phyloP scores from a whole-genome alignment of 2,329 filamentous ascomycete genomes.

The Fusarium begoniae region DNA sequence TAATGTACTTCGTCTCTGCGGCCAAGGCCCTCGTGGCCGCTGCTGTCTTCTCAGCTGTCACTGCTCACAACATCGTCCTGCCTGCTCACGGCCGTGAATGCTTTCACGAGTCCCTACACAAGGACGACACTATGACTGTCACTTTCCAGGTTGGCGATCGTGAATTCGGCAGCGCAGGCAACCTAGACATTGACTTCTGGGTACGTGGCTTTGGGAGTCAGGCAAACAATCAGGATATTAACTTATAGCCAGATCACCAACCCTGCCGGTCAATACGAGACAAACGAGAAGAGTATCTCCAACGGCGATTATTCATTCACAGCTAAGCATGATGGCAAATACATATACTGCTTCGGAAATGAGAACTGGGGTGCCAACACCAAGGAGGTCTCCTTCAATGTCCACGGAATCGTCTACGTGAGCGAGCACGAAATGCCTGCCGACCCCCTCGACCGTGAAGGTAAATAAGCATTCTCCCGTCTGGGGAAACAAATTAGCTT shows the following conservation, averaged over 20 bases:
- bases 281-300: constrained; percentile 82
- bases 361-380: constrained; percentile 96
- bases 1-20: constrained; percentile 48
- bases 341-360: constrained; percentile 98
- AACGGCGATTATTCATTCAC: constrained; percentile 95
- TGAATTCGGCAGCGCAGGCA: constrained; percentile 93
- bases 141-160: constrained; percentile 98
- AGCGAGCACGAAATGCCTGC: constrained; percentile 83
- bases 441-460: constrained; percentile 91
- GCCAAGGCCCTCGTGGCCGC: constrained; percentile 56
- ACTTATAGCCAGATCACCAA: constrained; percentile 72
- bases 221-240: constrained; percentile 19
- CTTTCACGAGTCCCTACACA: constrained; percentile 93
- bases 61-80: constrained; percentile 95
- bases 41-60: constrained; percentile 64
- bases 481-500: background rate
- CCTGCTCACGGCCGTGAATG: constrained; percentile 94
- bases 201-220: constrained; percentile 61
- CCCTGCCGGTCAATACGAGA: constrained; percentile 77
- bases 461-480: constrained; percentile 58
- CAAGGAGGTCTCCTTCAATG: constrained; percentile 99
- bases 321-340: constrained; percentile 86
- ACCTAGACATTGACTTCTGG: constrained; percentile 98
- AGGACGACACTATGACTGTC: constrained; percentile 97
- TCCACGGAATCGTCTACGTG: constrained; percentile 98